phyloP scores from a whole-genome alignment of 805 yeast genomes.

The Tetrapisispora fleetii region DNA sequence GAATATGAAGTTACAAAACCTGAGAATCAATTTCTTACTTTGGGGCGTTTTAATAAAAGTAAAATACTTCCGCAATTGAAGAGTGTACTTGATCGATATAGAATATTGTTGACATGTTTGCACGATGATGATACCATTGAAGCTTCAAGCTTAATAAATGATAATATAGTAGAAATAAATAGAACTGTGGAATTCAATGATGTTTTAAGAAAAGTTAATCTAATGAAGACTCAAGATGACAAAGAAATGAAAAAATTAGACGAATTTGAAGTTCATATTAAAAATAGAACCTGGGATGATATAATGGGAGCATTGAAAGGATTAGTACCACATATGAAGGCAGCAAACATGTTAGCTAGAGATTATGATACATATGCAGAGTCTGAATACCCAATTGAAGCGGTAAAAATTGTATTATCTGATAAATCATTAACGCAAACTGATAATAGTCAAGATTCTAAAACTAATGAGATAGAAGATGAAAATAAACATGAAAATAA shows the following conservation, averaged over 20 bases:
- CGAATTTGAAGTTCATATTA: constrained; percentile 12
- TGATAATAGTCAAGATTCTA: background rate
- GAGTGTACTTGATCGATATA: constrained; percentile 10
- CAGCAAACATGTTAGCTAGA: constrained; percentile 24
- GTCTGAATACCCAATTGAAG: constrained; percentile 40
- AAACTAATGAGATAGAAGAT: background rate
- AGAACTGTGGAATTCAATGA: constrained; percentile 10
- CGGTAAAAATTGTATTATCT: constrained; percentile 29
- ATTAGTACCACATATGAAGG: constrained; percentile 33
- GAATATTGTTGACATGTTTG: constrained; percentile 9
- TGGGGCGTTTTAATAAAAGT: constrained; percentile 12
- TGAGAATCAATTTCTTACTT: constrained; percentile 14
- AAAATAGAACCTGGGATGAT: constrained; percentile 24
- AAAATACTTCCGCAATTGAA: constrained; percentile 25
- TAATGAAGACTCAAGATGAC: constrained; percentile 30
- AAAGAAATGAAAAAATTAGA: constrained; percentile 31
- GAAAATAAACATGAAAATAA: background rate
- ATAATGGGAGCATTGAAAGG: constrained; percentile 19
- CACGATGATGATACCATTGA: constrained; percentile 6
- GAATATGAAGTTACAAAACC: constrained; percentile 48
- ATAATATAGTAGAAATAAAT: background rate
- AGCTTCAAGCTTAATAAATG: background rate
- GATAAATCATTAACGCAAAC: background rate
- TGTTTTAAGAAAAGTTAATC: constrained; percentile 25
- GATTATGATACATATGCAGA: constrained; percentile 44